Percentiles rank a stretch among this genome's conserved stretches.
Conservation (phyloP, 768 basidiomycete species). For the Suillus occidentalis region DNA sequence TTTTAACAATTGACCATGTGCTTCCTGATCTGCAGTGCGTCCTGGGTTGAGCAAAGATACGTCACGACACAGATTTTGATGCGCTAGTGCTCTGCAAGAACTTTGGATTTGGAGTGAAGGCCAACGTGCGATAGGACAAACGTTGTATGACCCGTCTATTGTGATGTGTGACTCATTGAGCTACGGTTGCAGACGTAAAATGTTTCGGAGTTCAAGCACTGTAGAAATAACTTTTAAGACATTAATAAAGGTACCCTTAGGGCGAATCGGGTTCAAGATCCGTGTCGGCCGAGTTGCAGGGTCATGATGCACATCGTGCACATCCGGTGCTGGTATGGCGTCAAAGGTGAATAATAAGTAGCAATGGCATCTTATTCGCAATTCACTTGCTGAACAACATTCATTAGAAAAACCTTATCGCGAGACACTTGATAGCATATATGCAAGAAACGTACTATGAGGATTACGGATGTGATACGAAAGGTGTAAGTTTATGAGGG, state of each 20-base stretch:
- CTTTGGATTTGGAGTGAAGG: background rate
- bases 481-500: background rate
- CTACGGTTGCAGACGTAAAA: background rate
- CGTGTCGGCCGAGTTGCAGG: background rate
- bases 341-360: no score
- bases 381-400: background rate
- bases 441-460: background rate
- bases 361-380: background rate
- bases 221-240: background rate
- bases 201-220: background rate
- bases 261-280: background rate
- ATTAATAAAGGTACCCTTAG: background rate
- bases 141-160: no score
- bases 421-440: background rate
- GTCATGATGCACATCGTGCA: no score
- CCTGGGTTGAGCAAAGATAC: background rate
- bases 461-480: background rate
- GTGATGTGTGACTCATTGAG: no score
- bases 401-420: background rate
- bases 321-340: background rate
- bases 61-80: background rate
- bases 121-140: background rate
- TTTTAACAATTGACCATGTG: background rate
- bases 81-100: background rate
- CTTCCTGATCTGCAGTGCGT: background rate